phyloP scores from a whole-genome alignment of 1,139 yeast species.

The Geotrichum citri-aurantii region DNA sequence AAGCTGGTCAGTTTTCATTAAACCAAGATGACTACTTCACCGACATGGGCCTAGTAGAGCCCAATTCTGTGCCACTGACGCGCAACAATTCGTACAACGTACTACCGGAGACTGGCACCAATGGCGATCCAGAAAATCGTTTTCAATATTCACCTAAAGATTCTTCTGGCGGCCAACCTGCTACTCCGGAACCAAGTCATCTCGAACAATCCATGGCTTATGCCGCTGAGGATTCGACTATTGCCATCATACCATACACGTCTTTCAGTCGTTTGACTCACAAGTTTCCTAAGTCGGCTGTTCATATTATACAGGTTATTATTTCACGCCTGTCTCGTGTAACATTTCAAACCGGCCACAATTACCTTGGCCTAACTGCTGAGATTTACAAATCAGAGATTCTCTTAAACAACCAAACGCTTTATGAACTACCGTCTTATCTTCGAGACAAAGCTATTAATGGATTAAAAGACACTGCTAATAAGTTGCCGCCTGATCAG shows the following conservation, averaged over 20 bases:
- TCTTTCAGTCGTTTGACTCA: constrained; percentile 70
- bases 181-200: neutral
- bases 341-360: constrained; percentile 83
- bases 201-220: constrained; percentile 41
- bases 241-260: constrained; percentile 83
- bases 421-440: constrained; percentile 56
- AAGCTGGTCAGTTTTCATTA: constrained; percentile 3
- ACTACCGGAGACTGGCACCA: neutral
- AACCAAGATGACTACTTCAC: neutral
- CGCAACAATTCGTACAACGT: neutral
- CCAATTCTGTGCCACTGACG: constrained; percentile 1
- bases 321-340: constrained; percentile 81
- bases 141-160: neutral
- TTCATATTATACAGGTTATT: constrained; percentile 92
- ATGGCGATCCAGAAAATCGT: neutral
- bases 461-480: constrained; percentile 34
- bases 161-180: neutral
- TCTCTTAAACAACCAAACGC: constrained; percentile 49
- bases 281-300: constrained; percentile 82
- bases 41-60: neutral
- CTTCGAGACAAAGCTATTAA: constrained; percentile 54
- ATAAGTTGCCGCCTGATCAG: constrained; percentile 19
- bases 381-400: constrained; percentile 78
- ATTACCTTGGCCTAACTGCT: constrained; percentile 75
- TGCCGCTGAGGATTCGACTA: constrained; percentile 65